Percentiles rank a stretch among this genome's conserved stretches.
These are phyloP conservation scores for Leishmania arabica DNA, from an alignment of 208 protist genomes.

Conservation along the genomic window DNA sequence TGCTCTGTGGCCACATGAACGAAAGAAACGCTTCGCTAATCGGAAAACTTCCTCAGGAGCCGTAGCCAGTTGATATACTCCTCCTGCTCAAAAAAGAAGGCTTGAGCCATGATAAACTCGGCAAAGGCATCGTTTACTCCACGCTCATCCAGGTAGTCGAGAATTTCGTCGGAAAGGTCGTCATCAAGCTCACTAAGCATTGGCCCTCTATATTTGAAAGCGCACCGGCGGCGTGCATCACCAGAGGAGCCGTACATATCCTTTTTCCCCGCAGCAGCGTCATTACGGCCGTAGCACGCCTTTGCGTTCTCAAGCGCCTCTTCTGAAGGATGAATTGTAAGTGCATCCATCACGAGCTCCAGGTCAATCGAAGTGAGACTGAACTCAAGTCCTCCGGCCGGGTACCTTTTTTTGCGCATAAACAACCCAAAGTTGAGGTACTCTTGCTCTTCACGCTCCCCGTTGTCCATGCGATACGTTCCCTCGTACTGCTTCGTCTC, in stretches of 20 bases:
- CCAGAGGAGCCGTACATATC: neutral
- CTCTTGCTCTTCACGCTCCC: constrained; percentile 85
- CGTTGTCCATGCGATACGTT: constrained; percentile 88
- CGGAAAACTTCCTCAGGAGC: constrained; percentile 68
- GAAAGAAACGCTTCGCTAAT: constrained; percentile 21
- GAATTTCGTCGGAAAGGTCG: constrained; percentile 86
- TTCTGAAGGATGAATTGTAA: constrained; percentile 65
- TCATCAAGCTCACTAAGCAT: constrained; percentile 89
- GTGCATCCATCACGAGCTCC: constrained; percentile 86
- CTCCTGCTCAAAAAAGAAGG: constrained; percentile 81
- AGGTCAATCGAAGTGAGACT: constrained; percentile 87
- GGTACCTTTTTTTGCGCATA: constrained; percentile 60
- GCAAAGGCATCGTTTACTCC: constrained; percentile 89
- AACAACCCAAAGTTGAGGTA: constrained; percentile 86
- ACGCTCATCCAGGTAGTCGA: constrained; percentile 87
- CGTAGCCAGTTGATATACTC: constrained; percentile 85
- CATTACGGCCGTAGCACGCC: constrained; percentile 27
- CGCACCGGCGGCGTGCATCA: constrained; percentile 28
- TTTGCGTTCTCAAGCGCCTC: constrained; percentile 57
- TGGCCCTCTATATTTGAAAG: constrained; percentile 64
- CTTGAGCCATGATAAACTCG: constrained; percentile 83
- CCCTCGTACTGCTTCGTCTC: constrained; percentile 79
- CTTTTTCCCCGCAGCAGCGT: neutral
- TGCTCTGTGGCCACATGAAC: neutral
- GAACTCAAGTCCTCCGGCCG: constrained; percentile 69